Evolutionary conservation across 306 rosid species (phyloP), one percentile per base, ranked within the genome.

Genomic region (Prunus dulcis): DNA sequence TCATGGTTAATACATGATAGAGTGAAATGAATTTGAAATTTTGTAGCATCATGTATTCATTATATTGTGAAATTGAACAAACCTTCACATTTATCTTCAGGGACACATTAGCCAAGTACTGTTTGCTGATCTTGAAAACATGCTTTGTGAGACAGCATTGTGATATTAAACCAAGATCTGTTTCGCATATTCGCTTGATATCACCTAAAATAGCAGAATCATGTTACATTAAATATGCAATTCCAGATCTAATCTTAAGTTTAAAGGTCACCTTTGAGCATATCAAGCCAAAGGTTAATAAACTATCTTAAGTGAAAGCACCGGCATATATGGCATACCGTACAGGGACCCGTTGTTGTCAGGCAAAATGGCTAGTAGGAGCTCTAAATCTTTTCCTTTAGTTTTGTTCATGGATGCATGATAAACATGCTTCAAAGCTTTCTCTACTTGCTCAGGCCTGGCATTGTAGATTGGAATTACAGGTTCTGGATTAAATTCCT

Each of bases 61-160:
- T 73, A 72, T 17, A 80, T 22, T 61, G 20, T 3, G 76, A 63
- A 53, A 69, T 3, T 41, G 61, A 76, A 66, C 81, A 67, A 79
- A 93, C 98, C 98, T 93, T 93, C 58, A 93, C 98, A 85, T 93
- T 93, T 83, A 93, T 93, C 91, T 93, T 93, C 79, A 93, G 81
- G 28, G 98, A 89, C 78, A 93, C 98, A 74, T 93, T 93, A 53
- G 98, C 98, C 81, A 93, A 69, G 87, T 93, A 93, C 81, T 93
- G 98, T 68, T 93, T 93, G 76, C 84, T 93, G 66, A 93, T 89
- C 84, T 89, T 93, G 83, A 93, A 93, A 73, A 93, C 98, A 67
- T 93, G 86, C 84, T 93, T 93, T 20, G 98, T 93, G 82, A 93
- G 93, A 84, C 98, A 93, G 81, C 98, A 93, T 69, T 93, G 98